Percentiles rank a stretch among this genome's conserved stretches.
phyloP scores from a whole-genome alignment of 2,329 filamentous ascomycete species.

The Chalara sp. region DNA sequence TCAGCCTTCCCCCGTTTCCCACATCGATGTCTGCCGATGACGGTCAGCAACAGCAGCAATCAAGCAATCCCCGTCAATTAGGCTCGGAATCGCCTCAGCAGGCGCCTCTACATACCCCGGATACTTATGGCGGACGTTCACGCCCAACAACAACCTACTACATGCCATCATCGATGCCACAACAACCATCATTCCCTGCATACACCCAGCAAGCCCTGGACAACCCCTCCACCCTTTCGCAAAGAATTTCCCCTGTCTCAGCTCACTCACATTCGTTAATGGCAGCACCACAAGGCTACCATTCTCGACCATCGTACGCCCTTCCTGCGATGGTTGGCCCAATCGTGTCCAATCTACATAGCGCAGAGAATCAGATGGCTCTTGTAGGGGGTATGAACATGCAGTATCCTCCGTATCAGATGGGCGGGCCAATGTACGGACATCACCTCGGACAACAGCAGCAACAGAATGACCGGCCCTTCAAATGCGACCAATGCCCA shows the following conservation, averaged over 20 bases:
- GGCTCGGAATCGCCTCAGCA: slow-evolving; percentile 41
- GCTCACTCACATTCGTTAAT: slow-evolving; percentile 39
- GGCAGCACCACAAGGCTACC: slow-evolving; percentile 49
- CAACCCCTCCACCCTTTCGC: slow-evolving; percentile 33
- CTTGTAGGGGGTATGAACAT: slow-evolving; percentile 48
- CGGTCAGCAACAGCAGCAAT: slow-evolving; percentile 27
- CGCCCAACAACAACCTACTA: slow-evolving; percentile 54
- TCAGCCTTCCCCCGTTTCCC: slow-evolving; percentile 60
- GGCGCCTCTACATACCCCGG: slow-evolving; percentile 51
- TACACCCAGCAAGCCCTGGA: slow-evolving; percentile 45
- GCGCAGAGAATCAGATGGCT: slow-evolving; percentile 64
- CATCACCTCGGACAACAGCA: slow-evolving; percentile 44
- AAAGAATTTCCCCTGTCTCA: slow-evolving; percentile 32
- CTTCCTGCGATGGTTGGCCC: slow-evolving; percentile 58
- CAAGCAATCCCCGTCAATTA: slow-evolving; percentile 41
- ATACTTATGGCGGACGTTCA: slow-evolving; percentile 47
- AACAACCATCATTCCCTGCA: slow-evolving; percentile 38
- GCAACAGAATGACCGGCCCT: slow-evolving; percentile 71
- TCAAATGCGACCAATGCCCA: slow-evolving; percentile 87
- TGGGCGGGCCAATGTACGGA: slow-evolving; percentile 48
- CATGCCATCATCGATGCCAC: slow-evolving; percentile 40
- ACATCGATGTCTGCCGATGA: slow-evolving; percentile 42
- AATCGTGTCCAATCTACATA: slow-evolving; percentile 73
- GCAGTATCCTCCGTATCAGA: slow-evolving; percentile 50
- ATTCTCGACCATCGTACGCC: slow-evolving; percentile 42